phyloP scores from a whole-genome alignment of 495 filamentous ascomycete genomes.

The Achaetomiella virescens region DNA sequence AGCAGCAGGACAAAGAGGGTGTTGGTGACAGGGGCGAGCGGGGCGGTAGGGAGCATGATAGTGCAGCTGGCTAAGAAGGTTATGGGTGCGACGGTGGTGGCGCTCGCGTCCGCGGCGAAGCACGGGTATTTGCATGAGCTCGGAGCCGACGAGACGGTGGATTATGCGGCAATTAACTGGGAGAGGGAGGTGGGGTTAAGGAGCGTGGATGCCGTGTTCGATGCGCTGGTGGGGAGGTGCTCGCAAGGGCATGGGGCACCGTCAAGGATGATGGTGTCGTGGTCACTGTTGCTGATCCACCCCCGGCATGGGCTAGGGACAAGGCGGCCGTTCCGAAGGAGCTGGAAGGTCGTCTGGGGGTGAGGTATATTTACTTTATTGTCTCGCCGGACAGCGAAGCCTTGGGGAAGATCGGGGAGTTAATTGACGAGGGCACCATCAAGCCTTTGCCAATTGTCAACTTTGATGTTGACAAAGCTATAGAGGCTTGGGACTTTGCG shows the following conservation, averaged over 20 bases:
- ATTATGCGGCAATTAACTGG: conserved; percentile 37
- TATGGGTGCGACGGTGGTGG: conserved; percentile 34
- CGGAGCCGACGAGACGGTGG: conserved; percentile 43
- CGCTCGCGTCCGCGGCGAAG: conserved; percentile 30
- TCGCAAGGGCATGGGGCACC: no score
- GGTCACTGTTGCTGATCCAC: conserved; percentile 46
- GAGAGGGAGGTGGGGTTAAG: conserved; percentile 32
- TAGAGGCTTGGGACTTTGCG: conserved; percentile 36
- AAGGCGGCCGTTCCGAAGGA: conserved; percentile 25
- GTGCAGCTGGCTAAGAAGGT: conserved; percentile 42
- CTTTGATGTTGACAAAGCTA: conserved; percentile 41
- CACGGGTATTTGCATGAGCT: conserved; percentile 34
- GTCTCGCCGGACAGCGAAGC: conserved; percentile 40
- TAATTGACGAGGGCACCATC: conserved; percentile 43
- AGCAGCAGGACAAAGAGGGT: no score
- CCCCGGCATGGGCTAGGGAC: conserved; percentile 23
- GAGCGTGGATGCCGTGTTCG: conserved; percentile 49
- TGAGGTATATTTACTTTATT: conserved; percentile 46
- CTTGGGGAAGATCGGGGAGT: conserved; percentile 38
- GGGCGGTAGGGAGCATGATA: no score
- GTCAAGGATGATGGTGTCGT: conserved; percentile 41
- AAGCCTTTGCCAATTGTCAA: conserved; percentile 45
- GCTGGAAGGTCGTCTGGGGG: conserved; percentile 18
- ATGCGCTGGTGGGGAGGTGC: conserved; percentile 45
- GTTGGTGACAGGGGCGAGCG: conserved; percentile 50